Base-by-base conservation (phyloP, 805 yeast genomes). In the Yamadazyma ubonensis region DNA sequence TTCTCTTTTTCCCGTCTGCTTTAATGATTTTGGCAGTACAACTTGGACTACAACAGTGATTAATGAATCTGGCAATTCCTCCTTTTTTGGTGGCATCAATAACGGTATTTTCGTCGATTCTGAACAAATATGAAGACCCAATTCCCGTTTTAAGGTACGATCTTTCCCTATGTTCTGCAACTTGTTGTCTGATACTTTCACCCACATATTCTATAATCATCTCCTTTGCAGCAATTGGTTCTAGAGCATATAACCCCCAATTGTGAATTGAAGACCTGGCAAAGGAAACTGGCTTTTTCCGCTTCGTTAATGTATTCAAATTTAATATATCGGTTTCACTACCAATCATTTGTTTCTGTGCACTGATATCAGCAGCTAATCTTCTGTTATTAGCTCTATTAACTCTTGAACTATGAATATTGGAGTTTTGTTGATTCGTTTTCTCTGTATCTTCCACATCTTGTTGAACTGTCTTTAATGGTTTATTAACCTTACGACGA, bases 131-230 rank as follows among this genome's bases (percentile, higher is more conserved):
- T 44, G 95, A 84, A 2, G 98, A 91, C 16, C 98, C 98, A 49
- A 93, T 89, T 22, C 99, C 99, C 0, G 90, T 84, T 50, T 85
- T 78, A 44, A 88, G 62, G 58, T 93, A 93, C 33, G 84, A 74
- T 57, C 81, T 81, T 55, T 93, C 99, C 36, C 99, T 73, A 52
- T 86, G 78, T 53, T 93, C 99, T 1, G 97, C 96, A 29, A 90
- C 91, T 42, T 87, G 96, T 54, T 88, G 96, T 40, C 98, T 72
- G 20, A 93, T 81, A 40, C 95, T 75, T 51, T 93, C 98, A 20
- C 99, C 99, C 4, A 93, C 97, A 53, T 93, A 93, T 61, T 93
- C 99, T 43, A 93, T 91, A 54, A 93, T 89, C 96, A 93, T 91
- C 61, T 93, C 99, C 50, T 81, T 85, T 0, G 93, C 95, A n/a